A percentile compares a stretch with the other conserved stretches of the same genome.
Conservation (phyloP, 1,139 yeast genomes). For the Geotrichum armillariae region DNA sequence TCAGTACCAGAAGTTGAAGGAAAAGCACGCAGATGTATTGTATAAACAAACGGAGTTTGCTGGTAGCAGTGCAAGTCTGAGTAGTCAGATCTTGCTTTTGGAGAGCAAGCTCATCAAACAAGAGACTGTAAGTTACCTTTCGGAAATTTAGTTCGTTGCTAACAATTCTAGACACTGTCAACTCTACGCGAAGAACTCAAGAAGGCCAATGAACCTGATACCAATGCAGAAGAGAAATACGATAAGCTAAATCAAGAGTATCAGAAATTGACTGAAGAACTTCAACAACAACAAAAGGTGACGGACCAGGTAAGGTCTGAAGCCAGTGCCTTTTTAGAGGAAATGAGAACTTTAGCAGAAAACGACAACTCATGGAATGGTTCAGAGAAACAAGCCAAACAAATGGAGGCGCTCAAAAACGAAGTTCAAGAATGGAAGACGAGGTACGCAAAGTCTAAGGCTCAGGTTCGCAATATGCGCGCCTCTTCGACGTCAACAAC, state of each 20-base stretch:
- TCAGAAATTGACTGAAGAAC: conserved; percentile 29
- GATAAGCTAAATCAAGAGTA: conserved; percentile 29
- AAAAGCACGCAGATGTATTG: conserved; percentile 24
- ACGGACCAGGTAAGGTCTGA: conserved; percentile 45
- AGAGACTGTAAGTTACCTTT: conserved; percentile 23
- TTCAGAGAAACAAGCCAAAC: conserved; percentile 31
- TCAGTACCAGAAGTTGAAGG: conserved; percentile 22
- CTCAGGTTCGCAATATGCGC: conserved; percentile 35
- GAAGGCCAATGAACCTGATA: conserved; percentile 1
- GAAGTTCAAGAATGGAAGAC: conserved; percentile 43
- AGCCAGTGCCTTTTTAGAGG: conserved; percentile 42
- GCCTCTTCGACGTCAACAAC: too few species aligned
- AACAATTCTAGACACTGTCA: conserved; percentile 14
- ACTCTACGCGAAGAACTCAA: conserved; percentile 17
- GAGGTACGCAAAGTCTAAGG: conserved; percentile 37
- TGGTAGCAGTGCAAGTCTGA: conserved; percentile 26
- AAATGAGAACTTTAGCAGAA: conserved; percentile 43
- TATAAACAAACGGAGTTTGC: conserved; percentile 27
- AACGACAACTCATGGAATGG: conserved; percentile 30
- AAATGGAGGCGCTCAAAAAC: conserved; percentile 35
- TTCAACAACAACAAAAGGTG: conserved; percentile 39
- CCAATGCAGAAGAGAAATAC: conserved; percentile 25
- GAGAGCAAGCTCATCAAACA: conserved; percentile 26
- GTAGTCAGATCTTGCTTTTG: conserved; percentile 24
- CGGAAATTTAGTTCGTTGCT: neutral